Evolutionary conservation across 352 stramenopile genomes (phyloP).

Genomic region (Pythium sp.): DNA sequence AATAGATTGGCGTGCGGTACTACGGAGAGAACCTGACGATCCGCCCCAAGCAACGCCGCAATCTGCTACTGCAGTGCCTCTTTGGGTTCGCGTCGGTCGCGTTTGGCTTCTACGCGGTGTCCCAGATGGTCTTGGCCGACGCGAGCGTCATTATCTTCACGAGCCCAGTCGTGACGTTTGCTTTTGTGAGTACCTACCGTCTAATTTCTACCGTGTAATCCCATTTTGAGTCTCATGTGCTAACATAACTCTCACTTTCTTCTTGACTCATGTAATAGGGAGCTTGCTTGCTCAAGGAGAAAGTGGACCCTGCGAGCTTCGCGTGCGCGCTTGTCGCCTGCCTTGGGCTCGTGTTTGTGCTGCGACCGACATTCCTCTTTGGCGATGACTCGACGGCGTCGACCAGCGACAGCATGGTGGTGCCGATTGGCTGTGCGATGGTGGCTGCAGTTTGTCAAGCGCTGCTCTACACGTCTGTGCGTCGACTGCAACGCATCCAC

Average conservation of each 20-base stretch:
- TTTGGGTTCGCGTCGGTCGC: constrained; percentile 70
- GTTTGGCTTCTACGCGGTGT: constrained; percentile 74
- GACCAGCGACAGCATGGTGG: constrained; percentile 18
- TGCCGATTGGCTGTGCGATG: constrained; percentile 34
- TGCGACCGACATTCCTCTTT: constrained; percentile 41
- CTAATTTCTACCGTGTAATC: neutral
- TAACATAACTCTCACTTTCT: neutral
- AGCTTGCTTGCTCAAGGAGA: constrained; percentile 19
- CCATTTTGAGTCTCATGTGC: neutral
- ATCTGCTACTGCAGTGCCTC: constrained; percentile 60
- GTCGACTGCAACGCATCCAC: constrained; percentile 40
- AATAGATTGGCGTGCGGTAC: neutral
- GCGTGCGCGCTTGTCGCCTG: constrained; percentile 29
- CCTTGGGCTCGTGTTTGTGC: constrained; percentile 37
- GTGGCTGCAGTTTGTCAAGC: constrained; percentile 42
- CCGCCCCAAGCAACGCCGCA: constrained; percentile 35
- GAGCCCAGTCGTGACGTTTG: constrained; percentile 67
- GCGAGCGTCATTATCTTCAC: constrained; percentile 75
- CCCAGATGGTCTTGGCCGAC: constrained; percentile 78
- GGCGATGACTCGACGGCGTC: constrained; percentile 22
- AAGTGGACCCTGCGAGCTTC: constrained; percentile 34
- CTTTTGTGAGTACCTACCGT: constrained; percentile 36
- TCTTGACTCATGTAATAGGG: neutral
- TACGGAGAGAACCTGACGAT: constrained; percentile 34
- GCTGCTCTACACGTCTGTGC: constrained; percentile 50